A percentile compares a stretch with the other conserved stretches of the same genome.
These are phyloP conservation scores for Eutypa lata DNA, from an alignment of 2,329 filamentous ascomycete genomes.

Conservation along the genomic window DNA sequence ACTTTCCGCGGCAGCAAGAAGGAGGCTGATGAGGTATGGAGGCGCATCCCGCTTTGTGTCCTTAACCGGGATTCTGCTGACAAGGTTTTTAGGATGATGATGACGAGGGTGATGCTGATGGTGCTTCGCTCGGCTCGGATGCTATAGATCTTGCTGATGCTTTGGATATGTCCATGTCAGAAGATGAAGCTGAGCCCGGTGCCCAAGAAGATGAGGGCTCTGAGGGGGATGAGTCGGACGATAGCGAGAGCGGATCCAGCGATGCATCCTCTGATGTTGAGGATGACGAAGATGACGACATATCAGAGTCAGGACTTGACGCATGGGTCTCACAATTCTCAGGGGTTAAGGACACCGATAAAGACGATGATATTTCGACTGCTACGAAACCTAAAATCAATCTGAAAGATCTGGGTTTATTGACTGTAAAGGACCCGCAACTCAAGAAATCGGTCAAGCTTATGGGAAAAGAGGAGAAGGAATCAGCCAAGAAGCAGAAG, in stretches of 20 bases:
- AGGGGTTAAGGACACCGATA: conserved; percentile 60
- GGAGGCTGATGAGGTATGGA: conserved; percentile 40
- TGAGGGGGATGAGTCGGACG: conserved; percentile 41
- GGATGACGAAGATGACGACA: conserved; percentile 43
- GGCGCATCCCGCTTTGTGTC: conserved; percentile 20
- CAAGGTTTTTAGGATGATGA: conserved; percentile 41
- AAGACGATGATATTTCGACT: conserved; percentile 43
- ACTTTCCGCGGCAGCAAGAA: conserved; percentile 48
- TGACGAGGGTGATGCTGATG: conserved; percentile 57
- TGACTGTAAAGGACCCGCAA: conserved; percentile 68
- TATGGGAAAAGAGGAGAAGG: conserved; percentile 60
- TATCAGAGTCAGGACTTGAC: conserved; percentile 47
- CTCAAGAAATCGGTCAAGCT: conserved; percentile 79
- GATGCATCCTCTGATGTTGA: conserved; percentile 40
- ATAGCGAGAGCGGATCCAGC: conserved; percentile 41
- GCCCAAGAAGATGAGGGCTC: conserved; percentile 46
- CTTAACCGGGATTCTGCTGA: conserved; percentile 11
- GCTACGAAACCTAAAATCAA: conserved; percentile 66
- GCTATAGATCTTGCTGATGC: conserved; percentile 58
- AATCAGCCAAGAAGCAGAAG: conserved; percentile 58
- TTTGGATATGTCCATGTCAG: conserved; percentile 43
- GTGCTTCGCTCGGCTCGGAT: conserved; percentile 56
- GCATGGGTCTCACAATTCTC: conserved; percentile 60
- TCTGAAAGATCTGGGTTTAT: conserved; percentile 69
- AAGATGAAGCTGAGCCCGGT: conserved; percentile 47